Conservation (phyloP, 371 early-diverging fungal genomes). For the Conidiobolus incongruus region DNA sequence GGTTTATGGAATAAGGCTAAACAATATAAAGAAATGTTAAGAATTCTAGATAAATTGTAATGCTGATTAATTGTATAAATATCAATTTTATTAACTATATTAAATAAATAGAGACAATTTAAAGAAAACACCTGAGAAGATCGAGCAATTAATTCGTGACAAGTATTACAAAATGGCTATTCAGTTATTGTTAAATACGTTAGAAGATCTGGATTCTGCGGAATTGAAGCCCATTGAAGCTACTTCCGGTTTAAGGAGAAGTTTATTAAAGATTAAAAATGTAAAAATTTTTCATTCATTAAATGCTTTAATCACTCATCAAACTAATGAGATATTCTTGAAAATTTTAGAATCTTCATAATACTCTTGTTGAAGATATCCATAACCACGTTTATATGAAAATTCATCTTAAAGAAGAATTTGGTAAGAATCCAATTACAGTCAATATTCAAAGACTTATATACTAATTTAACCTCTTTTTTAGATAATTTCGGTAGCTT, state of each 20-base stretch:
- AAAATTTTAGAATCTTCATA: slow-evolving; percentile 43
- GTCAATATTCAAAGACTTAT: too few relatives aligned
- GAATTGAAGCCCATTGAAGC: slow-evolving; percentile 74
- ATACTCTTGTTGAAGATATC: slow-evolving; percentile 68
- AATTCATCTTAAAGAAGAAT: slow-evolving; percentile 18
- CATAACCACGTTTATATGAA: slow-evolving; percentile 85
- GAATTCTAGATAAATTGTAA: slow-evolving; percentile 8
- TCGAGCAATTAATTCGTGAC: slow-evolving; percentile 42
- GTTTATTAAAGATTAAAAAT: slow-evolving; percentile 18
- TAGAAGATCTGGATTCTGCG: slow-evolving; percentile 35
- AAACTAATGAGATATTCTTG: too few relatives aligned
- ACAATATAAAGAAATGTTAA: slow-evolving; percentile 9
- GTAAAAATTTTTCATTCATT: too few relatives aligned
- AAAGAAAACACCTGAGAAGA: slow-evolving; percentile 45
- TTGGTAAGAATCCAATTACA: too few relatives aligned
- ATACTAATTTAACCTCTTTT: too few relatives aligned
- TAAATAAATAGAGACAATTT: too few relatives aligned
- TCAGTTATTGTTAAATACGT: slow-evolving; percentile 34
- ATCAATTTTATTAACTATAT: too few relatives aligned
- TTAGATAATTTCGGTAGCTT: too few relatives aligned
- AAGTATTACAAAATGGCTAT: slow-evolving; percentile 69
- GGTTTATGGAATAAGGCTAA: slow-evolving; percentile 8
- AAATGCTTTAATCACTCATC: too few relatives aligned
- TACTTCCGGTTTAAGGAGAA: slow-evolving; percentile 43
- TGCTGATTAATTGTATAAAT: too few relatives aligned